Base-by-base conservation (phyloP, 208 protist species). In the Acanthamoeba sp. region DNA sequence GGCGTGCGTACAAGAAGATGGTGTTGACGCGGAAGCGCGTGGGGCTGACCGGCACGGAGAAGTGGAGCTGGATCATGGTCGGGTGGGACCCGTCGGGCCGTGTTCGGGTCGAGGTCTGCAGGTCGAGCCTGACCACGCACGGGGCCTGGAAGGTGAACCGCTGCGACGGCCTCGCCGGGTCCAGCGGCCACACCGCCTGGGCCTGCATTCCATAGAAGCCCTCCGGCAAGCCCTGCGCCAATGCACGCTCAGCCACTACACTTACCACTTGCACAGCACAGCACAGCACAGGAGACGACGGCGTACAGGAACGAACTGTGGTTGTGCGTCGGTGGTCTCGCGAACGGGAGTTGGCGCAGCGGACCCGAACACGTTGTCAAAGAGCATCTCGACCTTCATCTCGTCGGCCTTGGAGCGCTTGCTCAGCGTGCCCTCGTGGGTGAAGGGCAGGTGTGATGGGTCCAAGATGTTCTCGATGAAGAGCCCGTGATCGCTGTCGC, bases 391-490 rank as follows among this genome's bases (percentile, higher is more conserved):
- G n/a, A 91, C 66, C 69, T 64, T 69, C 85, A 91, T 91, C 29
- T 71, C 62, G 36, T 27, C 66, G 9, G 66, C 66, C 36, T 69
- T 48, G 34, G 32, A 5, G 27, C 85, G 57, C 34, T 48, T 48
- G 57, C 62, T 78, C 22, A 91, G 20, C 3, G 85, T 91, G 85
- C 85, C 85, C 14, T 91, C 85, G 42, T 91, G 85, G 6, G 85
- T 91, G 42, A 91, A 91, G 9, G 85, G 85, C 66, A 91, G 55
- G 29, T 91, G 85, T 1, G 85, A 71, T 18, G 85, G 85, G 42
- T 91, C 85, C 57, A 91, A 52, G 5, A 91, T 36, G 66, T 91
- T 91, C 85, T 91, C 85, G 24, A 91, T 52, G 40, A 71, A 78
- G 9, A 91, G 85, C 24, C 85, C 85, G 40, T 91, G 85, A 32